phyloP scores from a whole-genome alignment of 2,329 filamentous ascomycete genomes.

The Zasmidium angulare region DNA sequence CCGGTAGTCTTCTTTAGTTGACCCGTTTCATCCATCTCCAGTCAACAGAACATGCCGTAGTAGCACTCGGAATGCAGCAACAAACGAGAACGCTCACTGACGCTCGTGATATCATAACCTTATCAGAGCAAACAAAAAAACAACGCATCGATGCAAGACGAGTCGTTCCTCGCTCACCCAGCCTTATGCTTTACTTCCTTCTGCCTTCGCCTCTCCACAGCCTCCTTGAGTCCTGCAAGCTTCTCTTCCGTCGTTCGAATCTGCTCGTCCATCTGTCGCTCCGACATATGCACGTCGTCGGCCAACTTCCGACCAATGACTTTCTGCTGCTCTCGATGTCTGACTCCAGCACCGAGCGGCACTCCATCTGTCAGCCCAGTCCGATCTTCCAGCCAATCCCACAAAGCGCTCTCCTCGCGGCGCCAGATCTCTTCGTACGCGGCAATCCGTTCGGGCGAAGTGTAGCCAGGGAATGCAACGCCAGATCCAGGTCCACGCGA shows the following conservation, averaged over 20 bases:
- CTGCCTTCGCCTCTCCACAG: constrained; percentile 61
- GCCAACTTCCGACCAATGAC: constrained; percentile 37
- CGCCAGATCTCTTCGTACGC: constrained; percentile 95
- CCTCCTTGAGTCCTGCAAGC: constrained; percentile 71
- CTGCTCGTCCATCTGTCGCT: constrained; percentile 77
- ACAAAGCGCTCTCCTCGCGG: constrained; percentile 81
- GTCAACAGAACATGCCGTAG: background rate
- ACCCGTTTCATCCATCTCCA: background rate
- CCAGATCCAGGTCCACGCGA: constrained; percentile 31
- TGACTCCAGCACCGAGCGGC: constrained; percentile 22
- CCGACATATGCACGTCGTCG: constrained; percentile 68
- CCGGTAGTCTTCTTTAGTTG: background rate
- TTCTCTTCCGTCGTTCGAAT: constrained; percentile 86
- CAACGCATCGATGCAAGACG: constrained; percentile 1
- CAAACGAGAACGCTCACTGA: constrained; percentile 27
- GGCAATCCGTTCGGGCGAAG: constrained; percentile 65
- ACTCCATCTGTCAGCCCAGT: constrained; percentile 65
- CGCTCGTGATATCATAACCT: constrained; percentile 10
- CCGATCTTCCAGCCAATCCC: constrained; percentile 90
- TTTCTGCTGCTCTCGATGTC: constrained; percentile 28
- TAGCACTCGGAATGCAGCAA: background rate
- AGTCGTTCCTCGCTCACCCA: background rate
- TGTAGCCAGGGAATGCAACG: constrained; percentile 41
- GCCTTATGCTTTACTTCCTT: constrained; percentile 6
- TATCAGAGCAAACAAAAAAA: constrained; percentile 5